Evolutionary conservation across 306 rosid genomes (phyloP), one percentile per base, ranked within the genome.

Genomic region (Erythrophleum fordii): DNA sequence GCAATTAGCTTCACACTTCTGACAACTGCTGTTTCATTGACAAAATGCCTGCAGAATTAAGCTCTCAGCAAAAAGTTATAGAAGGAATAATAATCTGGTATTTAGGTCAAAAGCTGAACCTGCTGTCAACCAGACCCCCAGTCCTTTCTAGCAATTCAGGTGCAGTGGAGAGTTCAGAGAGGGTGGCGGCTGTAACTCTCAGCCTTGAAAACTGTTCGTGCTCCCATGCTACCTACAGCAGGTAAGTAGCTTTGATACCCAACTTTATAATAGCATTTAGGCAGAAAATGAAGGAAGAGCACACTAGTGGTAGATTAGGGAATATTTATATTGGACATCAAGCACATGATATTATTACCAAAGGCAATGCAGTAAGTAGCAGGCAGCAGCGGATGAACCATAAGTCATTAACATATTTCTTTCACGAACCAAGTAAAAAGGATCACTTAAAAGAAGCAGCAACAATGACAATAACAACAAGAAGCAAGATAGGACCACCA

Each of bases 191-290:
- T 73, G 99, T 96, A 83, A 96, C 97, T 85, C 99, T 89, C 81
- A 96, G 84, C 90, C 97, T 89, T 77, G 99, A 96, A 84, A 96
- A 93, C 79, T 96, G 98, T 82, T 96, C 99, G 73, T 96, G 99
- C 91, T 96, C 98, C 99, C 99, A 96, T 81, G 99, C 98, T 86
- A 96, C 99, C 99, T 93, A 90, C 89, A 91, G 73, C 87, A 87
- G 58, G 81, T 73, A 77, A 84, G 74, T 68, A 77, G 77, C 80
- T 85, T 88, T 77, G 88, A 81, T 69, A 77, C 80, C 77, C 41
- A 80, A 69, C 81, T 84, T 80, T 71, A 67, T 26, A 25, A 78
- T 49, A 79, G 37, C 12, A 64, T 67, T 74, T 60, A 69, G 70
- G 72, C 69, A 77, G 68, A 14, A 22, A 64, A 79, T 44, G 42